A percentile compares a stretch with the other conserved stretches of the same genome.
Conservation (phyloP, 2,329 filamentous ascomycete genomes). For the Hortaea werneckii region DNA sequence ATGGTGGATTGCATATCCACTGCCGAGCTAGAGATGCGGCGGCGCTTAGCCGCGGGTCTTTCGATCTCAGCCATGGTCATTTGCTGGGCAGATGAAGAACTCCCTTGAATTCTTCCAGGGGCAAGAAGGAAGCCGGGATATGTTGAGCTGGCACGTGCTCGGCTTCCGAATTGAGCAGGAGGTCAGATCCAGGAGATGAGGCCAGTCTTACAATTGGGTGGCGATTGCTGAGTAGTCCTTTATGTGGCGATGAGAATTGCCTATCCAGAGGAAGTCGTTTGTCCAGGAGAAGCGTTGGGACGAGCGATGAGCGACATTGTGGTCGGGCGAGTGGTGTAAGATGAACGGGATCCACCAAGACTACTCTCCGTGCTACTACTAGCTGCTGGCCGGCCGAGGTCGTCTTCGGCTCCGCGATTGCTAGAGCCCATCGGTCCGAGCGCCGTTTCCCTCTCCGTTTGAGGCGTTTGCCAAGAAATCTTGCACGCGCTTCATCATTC, state of each 20-base stretch:
- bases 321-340: background rate
- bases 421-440: background rate
- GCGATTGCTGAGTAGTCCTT: too few relatives aligned
- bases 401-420: background rate
- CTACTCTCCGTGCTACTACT: background rate
- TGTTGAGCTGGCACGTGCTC: background rate
- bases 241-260: too few relatives aligned
- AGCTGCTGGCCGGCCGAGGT: background rate
- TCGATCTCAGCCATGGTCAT: slow-evolving; percentile 69
- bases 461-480: background rate
- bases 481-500: background rate
- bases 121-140: too few relatives aligned
- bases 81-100: background rate
- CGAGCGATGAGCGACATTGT: background rate
- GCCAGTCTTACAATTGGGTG: background rate
- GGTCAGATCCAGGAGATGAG: background rate
- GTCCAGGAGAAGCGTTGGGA: background rate
- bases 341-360: background rate
- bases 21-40: slow-evolving; percentile 26
- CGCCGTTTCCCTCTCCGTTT: background rate
- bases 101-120: too few relatives aligned
- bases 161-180: background rate
- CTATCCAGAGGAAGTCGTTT: too few relatives aligned
- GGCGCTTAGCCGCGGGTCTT: slow-evolving; percentile 43
- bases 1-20: slow-evolving; percentile 43